phyloP scores from a whole-genome alignment of 345 rosid species.

The Lepidium africanum region DNA sequence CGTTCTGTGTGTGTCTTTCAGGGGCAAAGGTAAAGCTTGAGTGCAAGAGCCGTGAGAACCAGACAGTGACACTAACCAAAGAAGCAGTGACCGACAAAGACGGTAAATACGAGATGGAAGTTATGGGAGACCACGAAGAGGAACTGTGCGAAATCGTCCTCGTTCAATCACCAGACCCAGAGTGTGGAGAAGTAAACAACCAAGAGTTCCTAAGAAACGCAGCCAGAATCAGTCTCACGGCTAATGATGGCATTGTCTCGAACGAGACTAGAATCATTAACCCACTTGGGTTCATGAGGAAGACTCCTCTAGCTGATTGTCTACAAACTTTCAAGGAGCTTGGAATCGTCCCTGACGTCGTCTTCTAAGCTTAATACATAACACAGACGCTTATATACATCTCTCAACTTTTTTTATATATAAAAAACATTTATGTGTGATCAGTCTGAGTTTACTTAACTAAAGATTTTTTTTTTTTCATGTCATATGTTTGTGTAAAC shows the following conservation, averaged over 20 bases:
- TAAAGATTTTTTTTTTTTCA: background rate
- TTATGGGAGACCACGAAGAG: constrained; percentile 56
- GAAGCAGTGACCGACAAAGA: constrained; percentile 35
- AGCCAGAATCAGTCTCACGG: constrained; percentile 44
- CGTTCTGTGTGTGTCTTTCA: background rate
- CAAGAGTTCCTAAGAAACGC: constrained; percentile 29
- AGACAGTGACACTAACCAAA: constrained; percentile 22
- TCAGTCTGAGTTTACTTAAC: constrained; percentile 10
- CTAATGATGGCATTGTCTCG: constrained; percentile 41
- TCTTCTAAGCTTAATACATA: constrained; percentile 9
- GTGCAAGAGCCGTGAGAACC: constrained; percentile 41
- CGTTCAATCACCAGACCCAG: constrained; percentile 37
- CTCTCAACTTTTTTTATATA: background rate
- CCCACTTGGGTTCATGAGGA: constrained; percentile 60
- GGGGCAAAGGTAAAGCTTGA: constrained; percentile 55
- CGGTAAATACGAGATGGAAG: constrained; percentile 46
- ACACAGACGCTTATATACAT: background rate
- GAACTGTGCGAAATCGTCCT: constrained; percentile 57
- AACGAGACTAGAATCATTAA: constrained; percentile 34
- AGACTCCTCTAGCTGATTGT: constrained; percentile 40
- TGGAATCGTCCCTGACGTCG: constrained; percentile 32
- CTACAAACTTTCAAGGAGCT: constrained; percentile 45
- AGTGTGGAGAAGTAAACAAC: constrained; percentile 37
- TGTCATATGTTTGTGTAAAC: constrained; percentile 1
- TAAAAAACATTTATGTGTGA: background rate